Conservation (phyloP, 495 filamentous ascomycete genomes). For the Xylaria flabelliformis region DNA sequence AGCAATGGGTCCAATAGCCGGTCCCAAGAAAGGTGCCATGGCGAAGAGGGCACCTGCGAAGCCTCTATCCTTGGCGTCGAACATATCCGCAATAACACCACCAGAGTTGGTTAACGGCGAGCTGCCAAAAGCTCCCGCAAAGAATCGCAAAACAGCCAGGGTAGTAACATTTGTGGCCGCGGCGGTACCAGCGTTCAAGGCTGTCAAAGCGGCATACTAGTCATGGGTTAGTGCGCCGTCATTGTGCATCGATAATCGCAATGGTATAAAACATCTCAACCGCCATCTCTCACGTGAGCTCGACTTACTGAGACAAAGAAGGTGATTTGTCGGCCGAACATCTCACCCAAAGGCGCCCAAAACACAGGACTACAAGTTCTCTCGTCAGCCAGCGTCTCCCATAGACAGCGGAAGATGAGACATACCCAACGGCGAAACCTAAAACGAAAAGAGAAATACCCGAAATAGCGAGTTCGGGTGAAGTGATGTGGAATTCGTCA, state of each 20-base stretch:
- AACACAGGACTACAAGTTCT: constrained; percentile 29
- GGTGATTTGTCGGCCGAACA: constrained; percentile 75
- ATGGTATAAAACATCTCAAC: constrained; percentile 42
- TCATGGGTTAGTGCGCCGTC: constrained; percentile 51
- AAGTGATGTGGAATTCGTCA: constrained; percentile 61
- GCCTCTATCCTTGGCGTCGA: constrained; percentile 66
- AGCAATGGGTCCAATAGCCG: constrained; percentile 61
- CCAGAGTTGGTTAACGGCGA: constrained; percentile 76
- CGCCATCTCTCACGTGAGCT: constrained; percentile 33
- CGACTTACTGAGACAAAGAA: constrained; percentile 54
- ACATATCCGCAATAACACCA: constrained; percentile 80
- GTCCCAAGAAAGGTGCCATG: constrained; percentile 71
- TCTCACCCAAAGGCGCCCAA: constrained; percentile 56
- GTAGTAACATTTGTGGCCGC: constrained; percentile 67
- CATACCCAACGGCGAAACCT: constrained; percentile 68
- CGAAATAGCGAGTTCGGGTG: constrained; percentile 63
- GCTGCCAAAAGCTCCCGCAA: constrained; percentile 79
- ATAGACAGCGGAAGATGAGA: neutral
- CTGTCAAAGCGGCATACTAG: constrained; percentile 57
- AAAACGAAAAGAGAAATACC: constrained; percentile 77
- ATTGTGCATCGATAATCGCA: constrained; percentile 68
- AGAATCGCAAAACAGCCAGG: constrained; percentile 77
- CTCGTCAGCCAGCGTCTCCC: constrained; percentile 3
- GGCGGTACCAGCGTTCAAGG: constrained; percentile 72
- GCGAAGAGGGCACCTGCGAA: constrained; percentile 69